Percentiles rank a stretch among this genome's conserved stretches.
phyloP scores from a whole-genome alignment of 345 rosid species.

The Eucalyptus sp. region DNA sequence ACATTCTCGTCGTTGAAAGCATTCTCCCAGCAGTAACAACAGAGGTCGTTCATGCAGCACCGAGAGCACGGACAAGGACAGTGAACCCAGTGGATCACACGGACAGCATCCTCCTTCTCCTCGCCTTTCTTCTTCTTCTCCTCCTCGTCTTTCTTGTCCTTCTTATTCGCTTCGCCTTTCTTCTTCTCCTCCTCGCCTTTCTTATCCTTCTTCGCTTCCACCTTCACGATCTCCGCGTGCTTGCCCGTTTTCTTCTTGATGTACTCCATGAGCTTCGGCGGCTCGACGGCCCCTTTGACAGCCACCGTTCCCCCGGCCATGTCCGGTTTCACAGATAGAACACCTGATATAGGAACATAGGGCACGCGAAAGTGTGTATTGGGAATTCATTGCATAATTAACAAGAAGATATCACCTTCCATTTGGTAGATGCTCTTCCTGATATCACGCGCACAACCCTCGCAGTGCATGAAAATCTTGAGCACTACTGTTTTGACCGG shows the following conservation, averaged over 20 bases:
- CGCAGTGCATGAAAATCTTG: slow-evolving; percentile 57
- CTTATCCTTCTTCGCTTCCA: not conserved
- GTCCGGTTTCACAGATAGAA: slow-evolving; percentile 38
- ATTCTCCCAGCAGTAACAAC: not conserved
- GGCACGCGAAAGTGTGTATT: not conserved
- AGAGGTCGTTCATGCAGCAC: not conserved
- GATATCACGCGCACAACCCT: slow-evolving; percentile 50
- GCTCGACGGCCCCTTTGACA: slow-evolving; percentile 43
- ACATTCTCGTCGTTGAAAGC: not conserved
- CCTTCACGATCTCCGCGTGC: not conserved
- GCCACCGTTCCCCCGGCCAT: slow-evolving; percentile 33
- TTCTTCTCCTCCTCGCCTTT: not conserved
- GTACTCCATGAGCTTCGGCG: slow-evolving; percentile 21
- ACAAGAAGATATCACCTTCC: slow-evolving; percentile 23
- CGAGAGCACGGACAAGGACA: not conserved
- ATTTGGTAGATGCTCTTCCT: slow-evolving; percentile 26
- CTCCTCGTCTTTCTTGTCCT: not conserved
- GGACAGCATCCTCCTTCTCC: not conserved
- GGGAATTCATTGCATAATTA: not conserved
- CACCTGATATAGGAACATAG: slow-evolving; percentile 12
- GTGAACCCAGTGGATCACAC: not conserved
- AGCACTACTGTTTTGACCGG: slow-evolving; percentile 19
- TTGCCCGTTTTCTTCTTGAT: not conserved
- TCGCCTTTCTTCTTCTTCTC: not conserved
- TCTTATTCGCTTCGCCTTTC: not conserved